Evolutionary conservation across 176 grass and related monocot genomes (phyloP).

Genomic region (Areca catechu): DNA sequence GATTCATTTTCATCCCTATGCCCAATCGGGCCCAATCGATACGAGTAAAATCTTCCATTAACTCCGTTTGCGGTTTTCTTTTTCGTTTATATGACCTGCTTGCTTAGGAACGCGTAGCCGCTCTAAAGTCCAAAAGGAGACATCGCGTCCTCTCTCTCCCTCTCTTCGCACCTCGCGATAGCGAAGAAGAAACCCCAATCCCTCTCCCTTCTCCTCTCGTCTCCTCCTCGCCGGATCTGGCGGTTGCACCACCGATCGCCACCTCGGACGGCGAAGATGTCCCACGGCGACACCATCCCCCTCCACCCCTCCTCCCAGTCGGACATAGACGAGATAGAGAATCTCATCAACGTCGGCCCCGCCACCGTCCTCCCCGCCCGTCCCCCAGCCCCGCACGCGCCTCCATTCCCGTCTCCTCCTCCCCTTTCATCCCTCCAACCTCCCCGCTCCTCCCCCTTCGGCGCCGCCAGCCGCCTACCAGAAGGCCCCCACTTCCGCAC

Average conservation of each 20-base stretch:
- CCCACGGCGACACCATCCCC: slow-evolving; percentile 82
- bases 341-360: slow-evolving; percentile 46
- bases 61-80: too few species aligned
- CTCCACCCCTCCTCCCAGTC: slow-evolving; percentile 94
- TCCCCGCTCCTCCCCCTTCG: slow-evolving; percentile 34
- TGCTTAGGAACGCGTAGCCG: too few species aligned
- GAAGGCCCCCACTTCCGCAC: background rate
- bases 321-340: slow-evolving; percentile 99
- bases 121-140: too few species aligned
- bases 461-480: slow-evolving; percentile 4
- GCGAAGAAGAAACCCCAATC: background rate
- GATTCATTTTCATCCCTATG: too few species aligned
- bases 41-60: too few species aligned
- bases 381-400: slow-evolving; percentile 51
- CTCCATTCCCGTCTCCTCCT: slow-evolving; percentile 76
- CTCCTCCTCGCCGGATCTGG: too few species aligned
- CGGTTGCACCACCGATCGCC: too few species aligned
- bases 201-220: background rate
- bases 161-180: too few species aligned
- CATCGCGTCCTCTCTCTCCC: too few species aligned
- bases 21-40: too few species aligned
- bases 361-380: slow-evolving; percentile 2
- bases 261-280: slow-evolving; percentile 39
- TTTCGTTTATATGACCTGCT: too few species aligned
- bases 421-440: slow-evolving; percentile 26